Conservation (phyloP, 75 land plant species). For the Ceratopteris richardii region DNA sequence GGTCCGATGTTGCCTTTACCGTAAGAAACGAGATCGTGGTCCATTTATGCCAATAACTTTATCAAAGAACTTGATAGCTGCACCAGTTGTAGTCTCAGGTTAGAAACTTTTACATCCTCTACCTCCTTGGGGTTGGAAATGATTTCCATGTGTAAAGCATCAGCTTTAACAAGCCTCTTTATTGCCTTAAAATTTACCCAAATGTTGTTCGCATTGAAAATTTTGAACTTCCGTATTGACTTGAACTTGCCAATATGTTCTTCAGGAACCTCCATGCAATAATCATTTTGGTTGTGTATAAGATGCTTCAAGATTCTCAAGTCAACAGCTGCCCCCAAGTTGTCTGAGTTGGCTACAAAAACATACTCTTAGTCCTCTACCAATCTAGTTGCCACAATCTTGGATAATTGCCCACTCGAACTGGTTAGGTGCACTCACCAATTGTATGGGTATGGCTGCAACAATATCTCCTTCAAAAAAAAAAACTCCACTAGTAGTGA, state of each 20-base stretch:
- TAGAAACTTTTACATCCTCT: slow-evolving; percentile 29
- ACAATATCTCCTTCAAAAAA: too few relatives aligned
- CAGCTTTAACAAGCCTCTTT: slow-evolving; percentile 84
- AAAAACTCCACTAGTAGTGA: slow-evolving; percentile 88
- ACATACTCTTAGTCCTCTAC: too few relatives aligned
- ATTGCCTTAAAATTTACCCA: slow-evolving; percentile 96
- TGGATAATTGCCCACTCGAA: too few relatives aligned
- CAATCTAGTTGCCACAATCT: too few relatives aligned
- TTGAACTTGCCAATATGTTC: slow-evolving; percentile 92
- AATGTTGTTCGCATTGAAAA: slow-evolving; percentile 97
- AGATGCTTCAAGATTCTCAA: too few relatives aligned
- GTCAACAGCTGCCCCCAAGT: slow-evolving; percentile 93
- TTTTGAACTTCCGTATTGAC: slow-evolving; percentile 97
- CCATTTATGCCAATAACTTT: slow-evolving; percentile 90
- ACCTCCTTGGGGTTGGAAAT: slow-evolving; percentile 95
- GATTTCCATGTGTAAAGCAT: slow-evolving; percentile 95
- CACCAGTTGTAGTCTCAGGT: slow-evolving; percentile 33
- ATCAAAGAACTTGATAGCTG: slow-evolving; percentile 80
- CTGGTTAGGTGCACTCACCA: too few relatives aligned
- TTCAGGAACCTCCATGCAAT: slow-evolving; percentile 57
- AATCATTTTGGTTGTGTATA: slow-evolving; percentile 30
- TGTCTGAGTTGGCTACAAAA: too few relatives aligned
- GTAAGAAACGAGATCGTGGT: slow-evolving; percentile 91
- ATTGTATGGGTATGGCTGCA: too few relatives aligned
- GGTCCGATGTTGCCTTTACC: slow-evolving; percentile 94